These are phyloP conservation scores for Schoenoplectus tabernaemontani DNA, from an alignment of 202 grass and related monocot genomes.

Conservation along the genomic window DNA sequence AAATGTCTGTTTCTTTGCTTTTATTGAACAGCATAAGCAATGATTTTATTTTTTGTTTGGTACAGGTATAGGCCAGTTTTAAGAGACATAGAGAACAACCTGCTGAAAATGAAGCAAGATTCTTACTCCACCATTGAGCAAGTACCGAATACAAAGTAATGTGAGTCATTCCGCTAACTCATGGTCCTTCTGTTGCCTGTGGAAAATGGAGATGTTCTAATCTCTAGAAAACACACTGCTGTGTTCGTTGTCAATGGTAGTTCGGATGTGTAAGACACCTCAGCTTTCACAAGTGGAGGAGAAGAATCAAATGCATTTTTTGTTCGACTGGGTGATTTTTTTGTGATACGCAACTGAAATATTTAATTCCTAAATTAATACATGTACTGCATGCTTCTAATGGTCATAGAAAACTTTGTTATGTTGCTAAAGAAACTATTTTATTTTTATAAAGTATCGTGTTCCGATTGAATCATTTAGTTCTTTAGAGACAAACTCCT, in stretches of 20 bases:
- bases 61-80: background rate
- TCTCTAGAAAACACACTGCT: background rate
- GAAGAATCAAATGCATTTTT: background rate
- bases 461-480: too few species aligned
- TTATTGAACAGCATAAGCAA: background rate
- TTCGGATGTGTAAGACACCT: background rate
- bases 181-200: background rate
- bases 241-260: background rate
- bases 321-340: background rate
- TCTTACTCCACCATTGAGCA: background rate
- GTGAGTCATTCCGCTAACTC: background rate
- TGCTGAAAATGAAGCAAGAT: background rate
- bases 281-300: background rate
- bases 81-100: background rate
- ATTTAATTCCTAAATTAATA: background rate
- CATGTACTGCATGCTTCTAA: background rate
- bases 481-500: too few species aligned
- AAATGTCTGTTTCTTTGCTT: background rate
- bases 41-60: background rate
- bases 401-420: background rate
- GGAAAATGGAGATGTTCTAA: background rate
- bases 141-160: background rate
- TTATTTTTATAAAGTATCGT: too few species aligned
- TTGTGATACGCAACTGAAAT: background rate
- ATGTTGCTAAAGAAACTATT: too few species aligned